phyloP scores from a whole-genome alignment of 805 yeast genomes.

The Kurtzmaniella cleridarum region DNA sequence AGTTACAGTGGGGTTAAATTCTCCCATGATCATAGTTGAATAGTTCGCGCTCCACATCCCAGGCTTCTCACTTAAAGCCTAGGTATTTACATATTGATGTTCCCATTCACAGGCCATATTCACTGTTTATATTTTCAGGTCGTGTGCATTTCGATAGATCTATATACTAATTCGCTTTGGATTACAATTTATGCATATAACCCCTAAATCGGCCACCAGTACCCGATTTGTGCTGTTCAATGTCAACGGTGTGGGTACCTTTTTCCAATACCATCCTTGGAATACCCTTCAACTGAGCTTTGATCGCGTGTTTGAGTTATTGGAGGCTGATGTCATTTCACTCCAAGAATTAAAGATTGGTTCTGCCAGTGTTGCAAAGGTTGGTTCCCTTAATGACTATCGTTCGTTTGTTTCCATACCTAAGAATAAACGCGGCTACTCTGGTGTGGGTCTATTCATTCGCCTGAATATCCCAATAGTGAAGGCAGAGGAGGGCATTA shows the following conservation, averaged over 20 bases:
- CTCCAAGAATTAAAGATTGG: constrained; percentile 78
- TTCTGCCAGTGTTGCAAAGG: constrained; percentile 17
- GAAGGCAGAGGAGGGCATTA: constrained; percentile 87
- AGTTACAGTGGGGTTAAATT: too few species aligned
- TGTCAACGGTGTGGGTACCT: constrained; percentile 77
- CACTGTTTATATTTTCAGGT: too few species aligned
- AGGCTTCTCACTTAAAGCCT: too few species aligned
- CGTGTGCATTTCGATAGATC: too few species aligned
- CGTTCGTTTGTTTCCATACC: constrained; percentile 69
- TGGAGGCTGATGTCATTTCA: constrained; percentile 74
- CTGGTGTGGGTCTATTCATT: constrained; percentile 86
- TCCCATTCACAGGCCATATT: too few species aligned
- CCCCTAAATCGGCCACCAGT: constrained; percentile 3
- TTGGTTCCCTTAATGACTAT: constrained; percentile 53
- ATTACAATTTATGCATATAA: too few species aligned
- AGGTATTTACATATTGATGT: too few species aligned
- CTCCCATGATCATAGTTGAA: too few species aligned
- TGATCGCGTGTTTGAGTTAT: constrained; percentile 41
- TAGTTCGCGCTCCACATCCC: too few species aligned
- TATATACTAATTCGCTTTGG: too few species aligned
- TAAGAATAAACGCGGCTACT: constrained; percentile 66
- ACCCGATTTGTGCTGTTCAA: constrained; percentile 68
- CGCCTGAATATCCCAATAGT: constrained; percentile 46
- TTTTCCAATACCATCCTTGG: constrained; percentile 85
- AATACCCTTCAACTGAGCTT: constrained; percentile 37